A percentile compares a stretch with the other conserved stretches of the same genome.
These are phyloP conservation scores for Boeremia exigua DNA, from an alignment of 2,329 filamentous ascomycete species.

Conservation along the genomic window DNA sequence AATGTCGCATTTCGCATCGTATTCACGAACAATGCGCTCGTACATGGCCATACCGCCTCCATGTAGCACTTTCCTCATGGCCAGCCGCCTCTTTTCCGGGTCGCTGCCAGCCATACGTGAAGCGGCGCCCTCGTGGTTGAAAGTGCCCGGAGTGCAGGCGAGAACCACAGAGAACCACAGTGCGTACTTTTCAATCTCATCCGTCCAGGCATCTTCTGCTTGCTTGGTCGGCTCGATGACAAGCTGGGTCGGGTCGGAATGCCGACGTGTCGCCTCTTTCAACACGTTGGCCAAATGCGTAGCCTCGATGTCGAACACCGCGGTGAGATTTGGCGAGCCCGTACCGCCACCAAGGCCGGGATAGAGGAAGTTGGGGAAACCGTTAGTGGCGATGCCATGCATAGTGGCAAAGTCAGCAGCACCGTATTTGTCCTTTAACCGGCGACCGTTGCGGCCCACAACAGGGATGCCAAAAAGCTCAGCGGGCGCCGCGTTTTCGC, in stretches of 20 bases:
- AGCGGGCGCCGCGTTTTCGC: constrained; percentile 25
- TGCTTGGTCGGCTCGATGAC: not conserved
- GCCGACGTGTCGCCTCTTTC: not conserved
- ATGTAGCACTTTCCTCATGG: not conserved
- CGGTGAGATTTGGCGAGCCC: not conserved
- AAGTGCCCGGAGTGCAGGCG: not conserved
- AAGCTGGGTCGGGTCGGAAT: not conserved
- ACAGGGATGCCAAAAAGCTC: constrained; percentile 40
- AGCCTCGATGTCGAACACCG: not conserved
- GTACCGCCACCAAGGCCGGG: not conserved
- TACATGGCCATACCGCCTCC: not conserved
- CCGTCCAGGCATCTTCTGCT: not conserved
- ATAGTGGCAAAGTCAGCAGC: constrained; percentile 43
- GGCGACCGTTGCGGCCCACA: constrained; percentile 51
- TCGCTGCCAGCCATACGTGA: not conserved
- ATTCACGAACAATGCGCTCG: not conserved
- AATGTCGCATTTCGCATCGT: not conserved
- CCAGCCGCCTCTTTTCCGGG: not conserved
- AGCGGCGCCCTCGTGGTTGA: not conserved
- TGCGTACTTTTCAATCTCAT: not conserved
- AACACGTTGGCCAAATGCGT: not conserved
- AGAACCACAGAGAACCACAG: not conserved
- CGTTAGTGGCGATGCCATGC: constrained; percentile 41
- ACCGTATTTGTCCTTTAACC: constrained; percentile 43
- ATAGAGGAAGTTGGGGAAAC: constrained; percentile 13